Evolutionary conservation across 2,329 filamentous ascomycete genomes (phyloP).

Genomic region (Pseudocercospora macadamiae): DNA sequence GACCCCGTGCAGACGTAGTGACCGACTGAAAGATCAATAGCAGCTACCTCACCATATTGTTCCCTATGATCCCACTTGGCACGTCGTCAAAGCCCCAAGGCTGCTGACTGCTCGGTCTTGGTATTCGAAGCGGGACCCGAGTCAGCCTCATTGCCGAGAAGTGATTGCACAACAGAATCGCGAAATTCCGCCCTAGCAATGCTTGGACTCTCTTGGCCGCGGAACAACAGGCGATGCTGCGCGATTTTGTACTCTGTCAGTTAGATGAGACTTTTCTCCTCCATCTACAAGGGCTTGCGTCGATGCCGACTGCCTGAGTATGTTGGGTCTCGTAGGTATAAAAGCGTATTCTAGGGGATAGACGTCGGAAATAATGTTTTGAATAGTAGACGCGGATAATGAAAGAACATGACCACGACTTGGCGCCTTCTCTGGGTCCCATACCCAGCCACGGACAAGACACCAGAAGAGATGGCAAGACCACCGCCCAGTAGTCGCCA

Average conservation of each 20-base stretch:
- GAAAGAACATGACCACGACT: not conserved
- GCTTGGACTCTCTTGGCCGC: constrained; percentile 2
- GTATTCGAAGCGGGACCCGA: not conserved
- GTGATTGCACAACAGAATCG: not conserved
- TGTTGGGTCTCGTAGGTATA: not conserved
- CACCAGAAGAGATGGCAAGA: constrained; percentile 3
- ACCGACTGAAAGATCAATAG: not conserved
- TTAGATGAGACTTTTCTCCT: not conserved
- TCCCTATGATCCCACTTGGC: not conserved
- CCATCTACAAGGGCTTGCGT: not conserved
- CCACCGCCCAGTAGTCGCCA: not conserved
- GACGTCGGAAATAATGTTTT: not conserved
- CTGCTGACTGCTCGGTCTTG: not conserved
- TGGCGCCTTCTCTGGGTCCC: not conserved
- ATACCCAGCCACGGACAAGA: not conserved
- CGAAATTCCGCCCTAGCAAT: not conserved
- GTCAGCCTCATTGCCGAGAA: not conserved
- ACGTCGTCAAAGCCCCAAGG: not conserved
- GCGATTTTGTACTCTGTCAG: not conserved
- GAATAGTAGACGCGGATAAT: not conserved
- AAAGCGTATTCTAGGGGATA: not conserved
- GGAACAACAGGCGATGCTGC: not conserved
- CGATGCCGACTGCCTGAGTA: not conserved
- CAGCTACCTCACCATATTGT: not conserved
- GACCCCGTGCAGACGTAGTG: too few species aligned